These are phyloP conservation scores for Xerocomellus dryophilus DNA, from an alignment of 768 basidiomycete genomes.

Conservation along the genomic window DNA sequence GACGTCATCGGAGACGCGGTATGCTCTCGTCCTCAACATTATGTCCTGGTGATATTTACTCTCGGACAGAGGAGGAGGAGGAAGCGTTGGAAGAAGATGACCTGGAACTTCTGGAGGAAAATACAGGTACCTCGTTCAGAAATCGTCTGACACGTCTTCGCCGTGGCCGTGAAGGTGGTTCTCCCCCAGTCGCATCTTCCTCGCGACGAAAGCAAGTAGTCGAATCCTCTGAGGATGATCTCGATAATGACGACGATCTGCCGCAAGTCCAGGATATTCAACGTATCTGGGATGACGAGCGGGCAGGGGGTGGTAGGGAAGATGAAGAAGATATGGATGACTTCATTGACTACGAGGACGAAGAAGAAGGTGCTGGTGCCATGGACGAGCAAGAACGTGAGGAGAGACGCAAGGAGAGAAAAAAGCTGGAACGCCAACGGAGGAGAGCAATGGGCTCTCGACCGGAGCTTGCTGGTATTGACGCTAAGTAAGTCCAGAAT, in stretches of 20 bases:
- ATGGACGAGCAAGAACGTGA: conserved; percentile 78
- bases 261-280: conserved; percentile 59
- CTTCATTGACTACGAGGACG: conserved; percentile 77
- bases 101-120: conserved; percentile 79
- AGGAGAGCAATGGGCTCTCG: conserved; percentile 62
- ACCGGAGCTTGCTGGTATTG: conserved; percentile 75
- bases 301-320: conserved; percentile 42
- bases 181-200: conserved; percentile 60
- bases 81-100: conserved; percentile 82
- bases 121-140: conserved; percentile 78
- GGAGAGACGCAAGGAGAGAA: conserved; percentile 65
- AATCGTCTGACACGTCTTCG: conserved; percentile 73
- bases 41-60: conserved; percentile 9
- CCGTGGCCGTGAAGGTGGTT: conserved; percentile 69
- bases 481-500: conserved; percentile 62
- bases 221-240: conserved; percentile 77
- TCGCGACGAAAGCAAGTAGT: conserved; percentile 58
- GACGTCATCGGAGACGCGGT: conserved; percentile 56
- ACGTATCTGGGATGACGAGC: conserved; percentile 78
- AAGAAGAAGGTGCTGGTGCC: conserved; percentile 75
- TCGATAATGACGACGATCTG: conserved; percentile 51
- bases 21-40: conserved; percentile 20
- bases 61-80: conserved; percentile 45
- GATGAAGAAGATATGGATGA: conserved; percentile 69
- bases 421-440: conserved; percentile 59